Conservation (phyloP, 2,329 filamentous ascomycete genomes). For the Ilyonectria destructans region DNA sequence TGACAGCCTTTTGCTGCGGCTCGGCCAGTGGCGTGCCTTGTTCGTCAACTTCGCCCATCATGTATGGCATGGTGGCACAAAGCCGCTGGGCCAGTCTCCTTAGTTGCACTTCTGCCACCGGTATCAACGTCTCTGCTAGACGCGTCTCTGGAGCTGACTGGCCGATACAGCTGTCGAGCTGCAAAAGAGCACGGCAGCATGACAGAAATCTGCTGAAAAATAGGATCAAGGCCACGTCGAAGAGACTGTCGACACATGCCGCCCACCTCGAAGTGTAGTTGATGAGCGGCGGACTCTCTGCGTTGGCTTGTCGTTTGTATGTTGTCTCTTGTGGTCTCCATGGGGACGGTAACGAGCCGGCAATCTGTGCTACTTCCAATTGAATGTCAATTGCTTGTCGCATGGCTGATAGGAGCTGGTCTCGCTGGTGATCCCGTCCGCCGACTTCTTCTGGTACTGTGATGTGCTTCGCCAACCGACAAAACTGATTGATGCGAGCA, state of each 20-base stretch:
- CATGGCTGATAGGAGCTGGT: slow-evolving; percentile 25
- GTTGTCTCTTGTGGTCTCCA: slow-evolving; percentile 25
- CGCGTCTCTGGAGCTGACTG: slow-evolving; percentile 9
- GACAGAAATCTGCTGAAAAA: slow-evolving; percentile 31
- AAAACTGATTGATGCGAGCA: slow-evolving; percentile 37
- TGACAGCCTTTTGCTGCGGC: slow-evolving; percentile 28
- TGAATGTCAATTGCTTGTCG: slow-evolving; percentile 32
- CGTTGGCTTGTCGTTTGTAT: slow-evolving; percentile 25
- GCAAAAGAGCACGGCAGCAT: slow-evolving; percentile 23
- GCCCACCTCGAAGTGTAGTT: slow-evolving; percentile 27
- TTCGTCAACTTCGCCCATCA: slow-evolving; percentile 35
- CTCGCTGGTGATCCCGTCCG: slow-evolving; percentile 10
- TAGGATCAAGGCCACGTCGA: slow-evolving; percentile 20
- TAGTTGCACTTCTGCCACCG: slow-evolving; percentile 27
- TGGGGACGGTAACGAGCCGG: background rate
- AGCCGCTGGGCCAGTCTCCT: slow-evolving; percentile 13
- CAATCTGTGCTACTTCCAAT: slow-evolving; percentile 18
- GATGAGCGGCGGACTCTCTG: slow-evolving; percentile 4
- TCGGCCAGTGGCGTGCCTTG: slow-evolving; percentile 28
- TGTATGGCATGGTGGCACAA: slow-evolving; percentile 26
- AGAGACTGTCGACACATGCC: slow-evolving; percentile 28
- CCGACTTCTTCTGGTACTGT: slow-evolving; percentile 1
- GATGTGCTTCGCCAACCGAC: slow-evolving; percentile 30
- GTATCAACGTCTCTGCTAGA: slow-evolving; percentile 20
- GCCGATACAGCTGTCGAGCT: slow-evolving; percentile 4